These are phyloP conservation scores for Cochlearia excelsa DNA, from an alignment of 345 rosid genomes.

Conservation along the genomic window DNA sequence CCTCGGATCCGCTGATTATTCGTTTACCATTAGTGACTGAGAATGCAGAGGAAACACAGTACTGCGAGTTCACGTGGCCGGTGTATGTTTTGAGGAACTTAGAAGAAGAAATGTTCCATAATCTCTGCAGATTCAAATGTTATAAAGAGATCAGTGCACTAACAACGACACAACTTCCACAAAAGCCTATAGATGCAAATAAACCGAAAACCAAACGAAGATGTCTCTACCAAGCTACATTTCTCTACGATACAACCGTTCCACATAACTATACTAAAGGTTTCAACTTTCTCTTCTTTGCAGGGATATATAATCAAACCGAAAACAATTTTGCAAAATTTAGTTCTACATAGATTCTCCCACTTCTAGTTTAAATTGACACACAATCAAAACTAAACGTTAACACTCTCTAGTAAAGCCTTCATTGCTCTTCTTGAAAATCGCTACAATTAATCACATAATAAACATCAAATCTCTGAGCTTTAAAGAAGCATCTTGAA, in stretches of 20 bases:
- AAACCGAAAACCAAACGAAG: slow-evolving; percentile 9
- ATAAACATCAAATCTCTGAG: not conserved
- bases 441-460: slow-evolving; percentile 4
- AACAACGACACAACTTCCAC: slow-evolving; percentile 6
- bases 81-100: slow-evolving; percentile 80
- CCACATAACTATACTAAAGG: not conserved
- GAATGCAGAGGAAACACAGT: slow-evolving; percentile 67
- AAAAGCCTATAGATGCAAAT: not conserved
- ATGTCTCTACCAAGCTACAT: slow-evolving; percentile 11
- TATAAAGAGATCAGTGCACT: slow-evolving; percentile 1
- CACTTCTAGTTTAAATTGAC: not conserved
- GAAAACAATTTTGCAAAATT: slow-evolving; percentile 1
- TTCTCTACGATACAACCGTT: not conserved
- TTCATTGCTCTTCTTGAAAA: not conserved
- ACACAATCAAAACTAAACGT: slow-evolving; percentile 17
- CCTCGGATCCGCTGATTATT: slow-evolving; percentile 89
- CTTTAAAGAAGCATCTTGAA: too few relatives aligned
- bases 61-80: slow-evolving; percentile 71
- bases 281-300: not conserved
- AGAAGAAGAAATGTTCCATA: slow-evolving; percentile 78
- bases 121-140: slow-evolving; percentile 47
- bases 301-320: not conserved
- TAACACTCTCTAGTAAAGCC: not conserved
- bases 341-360: not conserved
- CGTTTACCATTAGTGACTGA: slow-evolving; percentile 75